Evolutionary conservation across 345 rosid species (phyloP).

Genomic region (Raphanus sativus): DNA sequence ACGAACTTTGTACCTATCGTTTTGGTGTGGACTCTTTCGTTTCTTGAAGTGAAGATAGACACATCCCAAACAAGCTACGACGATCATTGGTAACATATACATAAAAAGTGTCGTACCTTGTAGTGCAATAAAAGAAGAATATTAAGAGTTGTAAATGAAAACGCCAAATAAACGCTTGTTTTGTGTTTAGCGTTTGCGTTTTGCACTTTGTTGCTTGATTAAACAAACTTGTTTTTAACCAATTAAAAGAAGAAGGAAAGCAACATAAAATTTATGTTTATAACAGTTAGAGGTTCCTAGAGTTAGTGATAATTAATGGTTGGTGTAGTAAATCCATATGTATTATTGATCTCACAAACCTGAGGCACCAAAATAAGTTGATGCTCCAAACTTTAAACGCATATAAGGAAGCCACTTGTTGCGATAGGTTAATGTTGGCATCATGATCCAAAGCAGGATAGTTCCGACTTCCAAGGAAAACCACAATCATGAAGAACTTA

Average conservation of each 20-base stretch:
- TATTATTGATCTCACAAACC: constrained; percentile 37
- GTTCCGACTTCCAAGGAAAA: constrained; percentile 54
- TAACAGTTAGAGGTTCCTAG: background rate
- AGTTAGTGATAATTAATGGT: background rate
- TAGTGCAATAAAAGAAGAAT: background rate
- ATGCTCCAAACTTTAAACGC: constrained; percentile 36
- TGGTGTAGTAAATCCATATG: background rate
- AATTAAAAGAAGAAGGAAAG: background rate
- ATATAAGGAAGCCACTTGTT: constrained; percentile 45
- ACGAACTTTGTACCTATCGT: constrained; percentile 1
- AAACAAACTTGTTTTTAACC: background rate
- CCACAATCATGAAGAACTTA: constrained; percentile 39
- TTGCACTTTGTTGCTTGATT: too few species aligned
- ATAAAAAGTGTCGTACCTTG: constrained; percentile 54
- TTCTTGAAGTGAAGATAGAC: constrained; percentile 53
- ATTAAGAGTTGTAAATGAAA: background rate
- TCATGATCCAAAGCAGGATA: constrained; percentile 65
- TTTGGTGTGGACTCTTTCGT: constrained; percentile 3
- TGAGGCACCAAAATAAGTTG: constrained; percentile 60
- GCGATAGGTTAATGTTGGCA: constrained; percentile 56
- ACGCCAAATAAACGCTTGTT: too few species aligned
- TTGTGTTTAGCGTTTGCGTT: too few species aligned
- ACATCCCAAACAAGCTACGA: constrained; percentile 56
- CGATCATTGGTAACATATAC: constrained; percentile 61
- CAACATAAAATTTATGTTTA: background rate